Conservation (phyloP, 1,139 yeast genomes). For the Casaregolazyma suthepensis region DNA sequence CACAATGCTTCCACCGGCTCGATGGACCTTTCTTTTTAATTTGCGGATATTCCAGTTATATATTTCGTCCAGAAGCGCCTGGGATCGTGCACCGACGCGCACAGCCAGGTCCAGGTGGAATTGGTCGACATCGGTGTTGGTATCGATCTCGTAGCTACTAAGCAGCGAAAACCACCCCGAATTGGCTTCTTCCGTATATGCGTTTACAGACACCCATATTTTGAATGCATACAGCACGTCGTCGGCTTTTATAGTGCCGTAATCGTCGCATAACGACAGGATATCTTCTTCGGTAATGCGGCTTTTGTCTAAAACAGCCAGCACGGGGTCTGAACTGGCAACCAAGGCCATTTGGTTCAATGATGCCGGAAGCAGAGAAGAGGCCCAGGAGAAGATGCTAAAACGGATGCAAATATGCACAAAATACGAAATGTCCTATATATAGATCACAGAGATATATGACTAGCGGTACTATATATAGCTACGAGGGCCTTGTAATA, state of each 20-base stretch:
- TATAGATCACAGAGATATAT: not conserved
- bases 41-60: slow-evolving; percentile 28
- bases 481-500: not conserved
- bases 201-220: slow-evolving; percentile 24
- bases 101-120: slow-evolving; percentile 32
- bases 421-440: not conserved
- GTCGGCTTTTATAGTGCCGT: slow-evolving; percentile 23
- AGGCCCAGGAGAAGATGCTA: not conserved
- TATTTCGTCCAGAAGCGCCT: slow-evolving; percentile 26
- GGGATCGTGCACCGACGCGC: slow-evolving; percentile 28
- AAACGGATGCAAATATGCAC: not conserved
- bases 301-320: slow-evolving; percentile 22
- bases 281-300: slow-evolving; percentile 23
- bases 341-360: slow-evolving; percentile 4
- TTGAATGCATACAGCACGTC: slow-evolving; percentile 28
- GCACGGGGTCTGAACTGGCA: slow-evolving; percentile 26
- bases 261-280: slow-evolving; percentile 23
- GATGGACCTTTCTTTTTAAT: slow-evolving; percentile 28
- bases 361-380: not conserved
- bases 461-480: not conserved
- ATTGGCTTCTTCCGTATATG: slow-evolving; percentile 27
- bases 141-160: slow-evolving; percentile 14
- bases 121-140: slow-evolving; percentile 22
- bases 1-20: slow-evolving; percentile 16
- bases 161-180: slow-evolving; percentile 29